A percentile compares a stretch with the other conserved stretches of the same genome.
phyloP scores from a whole-genome alignment of 352 stramenopile genomes.

The Phytophthora europaea region DNA sequence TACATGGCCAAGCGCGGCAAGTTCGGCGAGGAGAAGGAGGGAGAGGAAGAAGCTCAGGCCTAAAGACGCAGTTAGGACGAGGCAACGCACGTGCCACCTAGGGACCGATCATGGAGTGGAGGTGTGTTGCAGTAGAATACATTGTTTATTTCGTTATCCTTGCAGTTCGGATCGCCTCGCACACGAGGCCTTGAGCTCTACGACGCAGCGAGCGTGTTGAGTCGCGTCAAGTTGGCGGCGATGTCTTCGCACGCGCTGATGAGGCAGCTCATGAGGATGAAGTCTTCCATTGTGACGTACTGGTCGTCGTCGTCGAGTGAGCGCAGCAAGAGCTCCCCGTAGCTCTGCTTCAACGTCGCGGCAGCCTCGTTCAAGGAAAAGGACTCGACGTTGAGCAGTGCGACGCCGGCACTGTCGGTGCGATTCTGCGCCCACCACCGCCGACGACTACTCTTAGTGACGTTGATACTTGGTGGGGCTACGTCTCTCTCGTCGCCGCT shows the following conservation, averaged over 20 bases:
- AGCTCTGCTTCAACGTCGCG: conserved; percentile 54
- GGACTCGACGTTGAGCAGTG: conserved; percentile 65
- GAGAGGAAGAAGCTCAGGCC: conserved; percentile 14
- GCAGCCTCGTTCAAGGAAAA: conserved; percentile 66
- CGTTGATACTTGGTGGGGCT: background rate
- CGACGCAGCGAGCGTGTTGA: conserved; percentile 62
- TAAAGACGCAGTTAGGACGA: conserved; percentile 11
- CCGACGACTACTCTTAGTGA: background rate
- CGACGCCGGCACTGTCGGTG: conserved; percentile 33
- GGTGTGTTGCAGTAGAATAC: conserved; percentile 28
- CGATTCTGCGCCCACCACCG: conserved; percentile 26
- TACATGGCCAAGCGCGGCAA: conserved; percentile 75
- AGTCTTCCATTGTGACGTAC: conserved; percentile 63
- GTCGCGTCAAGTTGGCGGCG: conserved; percentile 52
- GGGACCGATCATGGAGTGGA: background rate
- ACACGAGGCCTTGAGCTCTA: conserved; percentile 13
- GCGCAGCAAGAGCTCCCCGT: conserved; percentile 55
- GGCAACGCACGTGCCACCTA: background rate
- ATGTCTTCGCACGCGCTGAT: conserved; percentile 67
- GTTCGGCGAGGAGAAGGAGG: conserved; percentile 54
- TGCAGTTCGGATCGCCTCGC: background rate
- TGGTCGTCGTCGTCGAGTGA: conserved; percentile 35
- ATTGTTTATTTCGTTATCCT: conserved; percentile 17
- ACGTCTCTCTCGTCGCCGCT: conserved; percentile 7
- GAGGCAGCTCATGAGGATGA: conserved; percentile 78